Conservation (phyloP, 208 protist genomes). For the Trypanosoma lewisi region DNA sequence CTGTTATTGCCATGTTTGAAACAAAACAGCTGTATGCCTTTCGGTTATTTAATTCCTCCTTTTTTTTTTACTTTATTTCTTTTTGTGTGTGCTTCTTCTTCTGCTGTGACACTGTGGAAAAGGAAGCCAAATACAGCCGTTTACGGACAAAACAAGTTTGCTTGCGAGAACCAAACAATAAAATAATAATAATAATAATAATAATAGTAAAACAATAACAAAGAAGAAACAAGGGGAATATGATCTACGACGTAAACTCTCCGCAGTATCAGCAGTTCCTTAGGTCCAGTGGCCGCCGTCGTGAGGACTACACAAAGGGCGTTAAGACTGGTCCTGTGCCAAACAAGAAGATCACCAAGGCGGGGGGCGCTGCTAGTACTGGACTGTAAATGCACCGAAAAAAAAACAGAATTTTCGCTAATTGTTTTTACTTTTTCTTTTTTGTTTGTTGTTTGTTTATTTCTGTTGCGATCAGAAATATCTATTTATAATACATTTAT, state of each 20-base stretch:
- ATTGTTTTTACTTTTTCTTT: background rate
- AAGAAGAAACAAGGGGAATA: constrained; percentile 26
- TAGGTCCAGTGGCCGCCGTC: constrained; percentile 86
- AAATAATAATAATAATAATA: background rate
- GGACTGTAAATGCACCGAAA: constrained; percentile 81
- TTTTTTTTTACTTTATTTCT: background rate
- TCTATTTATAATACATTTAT: no score
- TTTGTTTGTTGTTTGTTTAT: background rate
- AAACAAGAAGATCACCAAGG: constrained; percentile 83
- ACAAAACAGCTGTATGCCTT: no score
- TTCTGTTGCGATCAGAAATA: background rate
- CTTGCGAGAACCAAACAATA: background rate
- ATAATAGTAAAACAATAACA: background rate
- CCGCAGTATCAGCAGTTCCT: constrained; percentile 93
- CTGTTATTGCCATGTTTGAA: no score
- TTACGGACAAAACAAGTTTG: background rate
- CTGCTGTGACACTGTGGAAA: background rate
- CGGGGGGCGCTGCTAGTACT: constrained; percentile 83
- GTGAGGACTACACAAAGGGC: constrained; percentile 86
- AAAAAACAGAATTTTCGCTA: no score
- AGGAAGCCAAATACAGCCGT: background rate
- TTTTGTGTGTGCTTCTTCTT: background rate
- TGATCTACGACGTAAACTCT: constrained; percentile 93
- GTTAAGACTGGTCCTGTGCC: constrained; percentile 37
- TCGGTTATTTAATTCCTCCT: background rate